Percentiles rank a stretch among this genome's conserved stretches.
phyloP scores from a whole-genome alignment of 2,329 filamentous ascomycete genomes.

The Coniella lustricola region DNA sequence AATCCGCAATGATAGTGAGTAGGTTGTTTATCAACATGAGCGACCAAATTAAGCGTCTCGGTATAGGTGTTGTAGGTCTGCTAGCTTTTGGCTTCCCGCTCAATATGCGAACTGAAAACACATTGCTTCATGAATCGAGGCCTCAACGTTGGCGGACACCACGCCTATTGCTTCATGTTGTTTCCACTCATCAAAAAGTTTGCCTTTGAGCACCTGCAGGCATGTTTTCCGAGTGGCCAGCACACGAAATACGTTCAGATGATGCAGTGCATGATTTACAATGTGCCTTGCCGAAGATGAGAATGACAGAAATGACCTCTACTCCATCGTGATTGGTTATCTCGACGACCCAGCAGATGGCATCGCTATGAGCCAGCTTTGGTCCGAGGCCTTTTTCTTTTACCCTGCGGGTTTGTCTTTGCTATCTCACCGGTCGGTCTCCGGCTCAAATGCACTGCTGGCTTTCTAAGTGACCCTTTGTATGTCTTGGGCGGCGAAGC shows the following conservation, averaged over 20 bases:
- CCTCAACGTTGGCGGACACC: conserved; percentile 7
- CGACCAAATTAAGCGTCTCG: conserved; percentile 9
- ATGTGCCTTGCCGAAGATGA: conserved; percentile 1
- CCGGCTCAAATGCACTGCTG: no score
- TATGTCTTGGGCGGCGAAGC: background rate
- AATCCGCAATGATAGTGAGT: background rate
- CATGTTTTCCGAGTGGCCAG: background rate
- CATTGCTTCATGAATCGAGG: conserved; percentile 12
- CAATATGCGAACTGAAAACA: conserved; percentile 10
- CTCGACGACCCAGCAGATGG: conserved; percentile 5
- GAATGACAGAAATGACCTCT: conserved; percentile 36
- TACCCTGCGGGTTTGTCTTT: background rate
- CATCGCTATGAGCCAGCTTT: conserved; percentile 13
- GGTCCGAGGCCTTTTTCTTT: conserved; percentile 16
- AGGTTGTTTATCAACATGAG: conserved; percentile 14
- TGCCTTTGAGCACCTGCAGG: conserved; percentile 8
- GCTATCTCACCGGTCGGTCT: background rate
- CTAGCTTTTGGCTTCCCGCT: conserved; percentile 18
- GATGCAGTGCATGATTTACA: conserved; percentile 14
- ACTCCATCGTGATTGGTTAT: conserved; percentile 35
- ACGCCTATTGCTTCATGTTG: conserved; percentile 16
- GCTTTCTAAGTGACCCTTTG: no score
- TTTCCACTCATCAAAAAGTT: conserved; percentile 15
- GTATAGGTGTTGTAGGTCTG: conserved; percentile 14
- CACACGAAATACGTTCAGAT: conserved; percentile 7